Conservation (phyloP, 345 rosid genomes). For the Reutealis trisperma region DNA sequence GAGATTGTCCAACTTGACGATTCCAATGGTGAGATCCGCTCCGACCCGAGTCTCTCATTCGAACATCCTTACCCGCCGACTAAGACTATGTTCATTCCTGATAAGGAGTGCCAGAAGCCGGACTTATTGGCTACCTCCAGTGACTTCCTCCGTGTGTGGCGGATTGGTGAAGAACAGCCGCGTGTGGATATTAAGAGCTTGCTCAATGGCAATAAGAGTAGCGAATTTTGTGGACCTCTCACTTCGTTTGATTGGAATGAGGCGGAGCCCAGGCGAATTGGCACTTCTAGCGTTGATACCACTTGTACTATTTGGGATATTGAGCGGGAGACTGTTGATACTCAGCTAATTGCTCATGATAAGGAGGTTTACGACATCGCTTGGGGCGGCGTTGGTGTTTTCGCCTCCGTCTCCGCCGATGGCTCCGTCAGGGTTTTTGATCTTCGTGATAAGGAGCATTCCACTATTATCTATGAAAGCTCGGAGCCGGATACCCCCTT, state of each 20-base stretch:
- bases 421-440: constrained; percentile 91
- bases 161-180: constrained; percentile 60
- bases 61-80: constrained; percentile 95
- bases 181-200: constrained; percentile 71
- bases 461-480: constrained; percentile 89
- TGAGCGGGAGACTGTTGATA: constrained; percentile 84
- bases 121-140: constrained; percentile 94
- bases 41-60: constrained; percentile 80
- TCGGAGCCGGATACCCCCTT: constrained; percentile 91
- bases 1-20: constrained; percentile 97
- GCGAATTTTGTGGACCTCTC: constrained; percentile 86
- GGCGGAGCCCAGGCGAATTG: constrained; percentile 88
- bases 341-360: constrained; percentile 95
- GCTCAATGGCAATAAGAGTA: constrained; percentile 87
- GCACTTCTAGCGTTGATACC: constrained; percentile 87
- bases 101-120: constrained; percentile 82
- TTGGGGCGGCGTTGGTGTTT: constrained; percentile 95
- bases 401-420: constrained; percentile 91
- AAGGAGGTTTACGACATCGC: constrained; percentile 97
- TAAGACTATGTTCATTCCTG: constrained; percentile 86
- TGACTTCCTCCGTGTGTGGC: constrained; percentile 92
- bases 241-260: constrained; percentile 98
- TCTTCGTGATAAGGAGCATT: constrained; percentile 86
- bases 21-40: constrained; percentile 91
- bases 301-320: constrained; percentile 98